Percentiles rank a stretch among this genome's conserved stretches.
phyloP scores from a whole-genome alignment of 495 filamentous ascomycete species.

The Pseudoneurospora amorphoporcata region DNA sequence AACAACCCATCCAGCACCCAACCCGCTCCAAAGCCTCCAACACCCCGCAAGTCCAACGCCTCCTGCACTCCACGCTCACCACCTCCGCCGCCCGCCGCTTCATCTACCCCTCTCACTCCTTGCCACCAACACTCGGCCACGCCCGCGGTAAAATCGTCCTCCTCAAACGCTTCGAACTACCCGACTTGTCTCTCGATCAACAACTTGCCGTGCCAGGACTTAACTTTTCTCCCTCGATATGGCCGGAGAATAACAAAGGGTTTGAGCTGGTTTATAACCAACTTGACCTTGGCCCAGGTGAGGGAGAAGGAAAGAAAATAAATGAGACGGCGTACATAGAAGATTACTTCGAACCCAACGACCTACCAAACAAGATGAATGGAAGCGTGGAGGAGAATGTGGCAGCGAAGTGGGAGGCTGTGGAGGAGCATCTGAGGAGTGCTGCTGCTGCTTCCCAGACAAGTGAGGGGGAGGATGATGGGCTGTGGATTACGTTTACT shows the following conservation, averaged over 20 bases:
- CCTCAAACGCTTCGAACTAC: slow-evolving; percentile 58
- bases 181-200: slow-evolving; percentile 28
- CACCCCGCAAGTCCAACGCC: slow-evolving; percentile 41
- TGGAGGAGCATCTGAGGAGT: slow-evolving; percentile 54
- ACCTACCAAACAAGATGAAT: slow-evolving; percentile 16
- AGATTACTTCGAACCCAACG: slow-evolving; percentile 77
- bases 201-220: slow-evolving; percentile 47
- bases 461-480: slow-evolving; percentile 8
- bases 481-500: slow-evolving; percentile 42
- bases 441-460: slow-evolving; percentile 30
- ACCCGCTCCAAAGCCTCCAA: slow-evolving; percentile 27
- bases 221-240: slow-evolving; percentile 65
- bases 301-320: slow-evolving; percentile 21
- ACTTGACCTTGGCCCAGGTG: background rate
- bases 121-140: slow-evolving; percentile 58
- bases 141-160: slow-evolving; percentile 70
- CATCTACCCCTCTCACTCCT: slow-evolving; percentile 52
- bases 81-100: slow-evolving; percentile 47
- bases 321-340: slow-evolving; percentile 66
- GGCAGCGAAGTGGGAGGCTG: slow-evolving; percentile 57
- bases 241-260: slow-evolving; percentile 67
- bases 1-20: background rate
- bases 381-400: slow-evolving; percentile 43
- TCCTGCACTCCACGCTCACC: slow-evolving; percentile 54
- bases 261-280: slow-evolving; percentile 20